Percentiles rank a stretch among this genome's conserved stretches.
phyloP scores from a whole-genome alignment of 2,329 filamentous ascomycete species.

The Ophiostoma sp. region DNA sequence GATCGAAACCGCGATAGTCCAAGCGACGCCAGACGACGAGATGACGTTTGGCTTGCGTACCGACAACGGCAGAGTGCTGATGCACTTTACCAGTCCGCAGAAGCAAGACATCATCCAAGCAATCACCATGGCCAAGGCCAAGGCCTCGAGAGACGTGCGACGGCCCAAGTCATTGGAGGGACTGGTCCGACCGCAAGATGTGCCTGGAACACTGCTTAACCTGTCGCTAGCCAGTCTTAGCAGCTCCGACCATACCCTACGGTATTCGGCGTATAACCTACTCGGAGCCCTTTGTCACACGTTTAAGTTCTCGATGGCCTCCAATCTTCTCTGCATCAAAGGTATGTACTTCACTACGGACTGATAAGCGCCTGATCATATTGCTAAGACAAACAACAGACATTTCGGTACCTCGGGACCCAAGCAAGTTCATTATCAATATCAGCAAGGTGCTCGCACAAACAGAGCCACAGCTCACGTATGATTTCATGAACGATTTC shows the following conservation, averaged over 20 bases:
- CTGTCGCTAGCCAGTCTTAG: constrained; percentile 62
- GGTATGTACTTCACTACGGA: constrained; percentile 37
- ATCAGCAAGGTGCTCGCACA: constrained; percentile 59
- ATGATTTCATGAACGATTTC: constrained; percentile 66
- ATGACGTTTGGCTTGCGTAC: constrained; percentile 61
- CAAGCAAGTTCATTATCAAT: constrained; percentile 58
- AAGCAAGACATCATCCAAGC: constrained; percentile 59
- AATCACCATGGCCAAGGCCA: constrained; percentile 51
- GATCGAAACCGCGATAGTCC: constrained; percentile 60
- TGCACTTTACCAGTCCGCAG: constrained; percentile 64
- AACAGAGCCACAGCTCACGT: constrained; percentile 61
- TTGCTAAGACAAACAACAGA: constrained; percentile 38
- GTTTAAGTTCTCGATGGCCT: constrained; percentile 60
- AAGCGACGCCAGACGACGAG: constrained; percentile 60
- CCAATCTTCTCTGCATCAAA: constrained; percentile 57
- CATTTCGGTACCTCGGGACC: constrained; percentile 57
- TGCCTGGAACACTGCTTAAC: constrained; percentile 63
- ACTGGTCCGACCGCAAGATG: constrained; percentile 63
- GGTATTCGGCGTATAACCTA: constrained; percentile 62
- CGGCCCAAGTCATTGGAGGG: constrained; percentile 58
- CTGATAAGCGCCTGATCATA: not conserved
- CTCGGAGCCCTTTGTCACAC: constrained; percentile 61
- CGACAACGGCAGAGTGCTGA: constrained; percentile 64
- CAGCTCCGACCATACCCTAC: constrained; percentile 54
- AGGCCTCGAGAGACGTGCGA: constrained; percentile 58